Percentiles rank a stretch among this genome's conserved stretches.
These are phyloP conservation scores for Paraphaeosphaeria minitans DNA, from an alignment of 2,329 filamentous ascomycete genomes.

Conservation along the genomic window DNA sequence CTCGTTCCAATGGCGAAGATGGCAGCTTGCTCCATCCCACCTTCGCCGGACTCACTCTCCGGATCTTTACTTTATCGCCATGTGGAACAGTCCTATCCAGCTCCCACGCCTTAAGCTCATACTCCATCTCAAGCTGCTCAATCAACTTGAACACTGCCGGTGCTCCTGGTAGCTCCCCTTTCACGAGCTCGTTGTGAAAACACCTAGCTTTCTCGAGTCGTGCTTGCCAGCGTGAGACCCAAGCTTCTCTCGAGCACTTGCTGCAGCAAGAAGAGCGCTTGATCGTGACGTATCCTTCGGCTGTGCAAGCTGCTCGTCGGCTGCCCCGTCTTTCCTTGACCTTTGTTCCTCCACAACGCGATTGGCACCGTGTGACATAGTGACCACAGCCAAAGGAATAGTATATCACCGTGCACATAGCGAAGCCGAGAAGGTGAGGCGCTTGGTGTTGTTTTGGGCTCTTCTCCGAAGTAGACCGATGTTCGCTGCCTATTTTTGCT, in stretches of 20 bases:
- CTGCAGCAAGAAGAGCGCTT: conserved; percentile 22
- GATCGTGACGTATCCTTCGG: conserved; percentile 30
- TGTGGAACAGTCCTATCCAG: conserved; percentile 16
- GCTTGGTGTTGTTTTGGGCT: neutral
- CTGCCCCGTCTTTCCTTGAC: conserved; percentile 22
- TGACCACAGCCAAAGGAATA: conserved; percentile 44
- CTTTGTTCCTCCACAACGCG: conserved; percentile 42
- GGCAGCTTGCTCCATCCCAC: neutral
- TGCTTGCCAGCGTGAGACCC: conserved; percentile 21
- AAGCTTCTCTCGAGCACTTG: conserved; percentile 28
- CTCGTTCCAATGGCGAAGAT: conserved; percentile 20
- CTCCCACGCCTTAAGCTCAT: conserved; percentile 20
- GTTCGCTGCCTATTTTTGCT: neutral
- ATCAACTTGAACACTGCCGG: conserved; percentile 17
- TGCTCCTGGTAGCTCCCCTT: conserved; percentile 10
- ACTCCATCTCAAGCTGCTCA: conserved; percentile 18
- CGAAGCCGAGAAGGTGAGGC: too few species aligned
- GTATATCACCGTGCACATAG: conserved; percentile 47
- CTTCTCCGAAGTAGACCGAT: neutral
- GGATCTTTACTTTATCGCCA: conserved; percentile 8
- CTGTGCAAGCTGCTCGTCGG: conserved; percentile 31
- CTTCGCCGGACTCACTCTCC: conserved; percentile 10
- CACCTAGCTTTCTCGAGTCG: conserved; percentile 22
- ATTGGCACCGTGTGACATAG: conserved; percentile 30
- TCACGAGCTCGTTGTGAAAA: conserved; percentile 15